Evolutionary conservation across 2,329 filamentous ascomycete genomes (phyloP).

Genomic region (Amauroascus niger): DNA sequence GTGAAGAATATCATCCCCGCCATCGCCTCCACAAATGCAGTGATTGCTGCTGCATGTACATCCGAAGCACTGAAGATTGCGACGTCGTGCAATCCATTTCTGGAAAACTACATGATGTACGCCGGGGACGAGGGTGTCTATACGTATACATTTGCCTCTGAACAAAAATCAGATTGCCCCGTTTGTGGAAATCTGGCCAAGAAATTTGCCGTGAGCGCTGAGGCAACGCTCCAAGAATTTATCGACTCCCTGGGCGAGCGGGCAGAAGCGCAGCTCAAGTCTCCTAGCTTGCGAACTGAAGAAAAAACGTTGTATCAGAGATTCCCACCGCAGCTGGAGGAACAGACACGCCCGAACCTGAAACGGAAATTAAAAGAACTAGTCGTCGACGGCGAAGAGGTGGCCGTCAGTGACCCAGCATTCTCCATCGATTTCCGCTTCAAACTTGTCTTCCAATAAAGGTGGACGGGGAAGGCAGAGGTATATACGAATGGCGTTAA

Average conservation of each 20-base stretch:
- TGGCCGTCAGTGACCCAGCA: slow-evolving; percentile 87
- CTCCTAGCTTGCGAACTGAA: slow-evolving; percentile 72
- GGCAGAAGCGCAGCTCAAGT: slow-evolving; percentile 87
- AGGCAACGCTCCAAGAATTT: slow-evolving; percentile 68
- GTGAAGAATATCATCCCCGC: slow-evolving; percentile 99
- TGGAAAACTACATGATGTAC: slow-evolving; percentile 99
- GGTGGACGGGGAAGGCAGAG: too few species aligned
- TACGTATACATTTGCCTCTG: slow-evolving; percentile 92
- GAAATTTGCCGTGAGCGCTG: slow-evolving; percentile 60
- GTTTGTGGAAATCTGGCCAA: slow-evolving; percentile 81
- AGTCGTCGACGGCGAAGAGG: slow-evolving; percentile 70
- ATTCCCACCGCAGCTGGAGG: slow-evolving; percentile 67
- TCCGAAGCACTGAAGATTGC: slow-evolving; percentile 95
- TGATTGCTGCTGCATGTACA: slow-evolving; percentile 89
- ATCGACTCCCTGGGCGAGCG: slow-evolving; percentile 72
- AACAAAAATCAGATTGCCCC: slow-evolving; percentile 88
- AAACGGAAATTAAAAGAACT: slow-evolving; percentile 66
- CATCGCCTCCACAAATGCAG: slow-evolving; percentile 94
- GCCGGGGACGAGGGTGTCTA: slow-evolving; percentile 92
- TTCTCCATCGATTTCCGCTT: slow-evolving; percentile 64
- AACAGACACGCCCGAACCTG: slow-evolving; percentile 75
- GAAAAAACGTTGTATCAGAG: slow-evolving; percentile 86
- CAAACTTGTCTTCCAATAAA: slow-evolving; percentile 42
- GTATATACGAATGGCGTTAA: not conserved
- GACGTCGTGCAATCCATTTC: slow-evolving; percentile 66